These are phyloP conservation scores for Calonectria multiphialidica DNA, from an alignment of 2,329 filamentous ascomycete genomes.

Conservation along the genomic window DNA sequence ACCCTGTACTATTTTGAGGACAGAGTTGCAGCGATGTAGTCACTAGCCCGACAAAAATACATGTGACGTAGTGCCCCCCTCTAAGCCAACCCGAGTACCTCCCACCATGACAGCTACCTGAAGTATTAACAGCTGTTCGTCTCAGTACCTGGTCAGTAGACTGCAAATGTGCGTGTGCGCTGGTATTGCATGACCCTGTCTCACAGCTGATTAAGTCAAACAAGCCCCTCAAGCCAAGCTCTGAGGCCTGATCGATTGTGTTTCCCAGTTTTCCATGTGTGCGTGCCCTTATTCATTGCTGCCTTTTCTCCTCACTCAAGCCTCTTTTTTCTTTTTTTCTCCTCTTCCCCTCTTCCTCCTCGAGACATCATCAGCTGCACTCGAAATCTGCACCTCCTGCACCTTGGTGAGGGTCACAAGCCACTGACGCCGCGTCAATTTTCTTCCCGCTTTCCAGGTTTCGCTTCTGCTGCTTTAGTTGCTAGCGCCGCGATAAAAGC, in stretches of 20 bases:
- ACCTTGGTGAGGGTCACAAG: slow-evolving; percentile 39
- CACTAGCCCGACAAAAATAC: slow-evolving; percentile 22
- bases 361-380: slow-evolving; percentile 39
- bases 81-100: slow-evolving; percentile 20
- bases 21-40: slow-evolving; percentile 38
- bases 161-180: slow-evolving; percentile 4
- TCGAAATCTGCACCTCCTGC: slow-evolving; percentile 20
- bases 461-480: slow-evolving; percentile 31
- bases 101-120: slow-evolving; percentile 29
- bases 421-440: slow-evolving; percentile 46
- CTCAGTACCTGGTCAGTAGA: slow-evolving; percentile 1
- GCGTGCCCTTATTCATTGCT: not conserved
- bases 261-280: slow-evolving; percentile 11
- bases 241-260: slow-evolving; percentile 15
- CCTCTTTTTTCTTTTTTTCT: slow-evolving; percentile 28
- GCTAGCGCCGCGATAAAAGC: slow-evolving; percentile 45
- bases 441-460: slow-evolving; percentile 43
- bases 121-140: slow-evolving; percentile 15
- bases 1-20: slow-evolving; percentile 1
- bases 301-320: slow-evolving; percentile 23
- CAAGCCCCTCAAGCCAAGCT: not conserved
- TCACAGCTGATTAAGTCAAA: slow-evolving; percentile 24
- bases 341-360: slow-evolving; percentile 15
- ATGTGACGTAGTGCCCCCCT: slow-evolving; percentile 26
- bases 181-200: slow-evolving; percentile 20